A percentile compares a stretch with the other conserved stretches of the same genome.
phyloP scores from a whole-genome alignment of 345 rosid species.

The Syzygium oleosum region DNA sequence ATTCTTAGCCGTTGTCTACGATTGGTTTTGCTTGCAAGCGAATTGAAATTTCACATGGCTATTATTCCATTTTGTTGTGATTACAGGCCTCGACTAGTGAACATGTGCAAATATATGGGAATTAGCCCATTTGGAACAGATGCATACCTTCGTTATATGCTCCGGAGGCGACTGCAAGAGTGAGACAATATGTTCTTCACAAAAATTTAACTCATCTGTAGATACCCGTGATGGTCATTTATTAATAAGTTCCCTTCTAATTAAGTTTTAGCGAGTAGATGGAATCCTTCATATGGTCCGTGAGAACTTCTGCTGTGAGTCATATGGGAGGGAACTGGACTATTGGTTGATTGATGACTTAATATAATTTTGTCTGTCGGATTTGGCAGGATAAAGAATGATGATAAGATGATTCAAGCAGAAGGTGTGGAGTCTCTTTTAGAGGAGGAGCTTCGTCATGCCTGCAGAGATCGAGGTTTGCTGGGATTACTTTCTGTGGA shows the following conservation, averaged over 20 bases:
- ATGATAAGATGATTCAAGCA: slow-evolving; percentile 87
- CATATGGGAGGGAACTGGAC: background rate
- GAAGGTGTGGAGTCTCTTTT: slow-evolving; percentile 94
- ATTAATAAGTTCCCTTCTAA: background rate
- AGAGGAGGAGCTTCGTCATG: slow-evolving; percentile 89
- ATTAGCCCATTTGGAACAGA: slow-evolving; percentile 91
- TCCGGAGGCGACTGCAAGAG: slow-evolving; percentile 82
- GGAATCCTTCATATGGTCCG: background rate
- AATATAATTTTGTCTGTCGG: background rate
- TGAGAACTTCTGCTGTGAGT: background rate
- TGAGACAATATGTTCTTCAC: slow-evolving; percentile 20
- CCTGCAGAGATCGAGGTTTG: slow-evolving; percentile 90
- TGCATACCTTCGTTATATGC: slow-evolving; percentile 91
- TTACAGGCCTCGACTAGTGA: slow-evolving; percentile 84
- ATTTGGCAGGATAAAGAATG: slow-evolving; percentile 71
- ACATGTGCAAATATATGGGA: slow-evolving; percentile 99
- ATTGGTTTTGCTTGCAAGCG: background rate
- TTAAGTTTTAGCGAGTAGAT: background rate
- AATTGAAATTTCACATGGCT: background rate
- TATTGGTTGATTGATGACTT: background rate
- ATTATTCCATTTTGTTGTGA: slow-evolving; percentile 7
- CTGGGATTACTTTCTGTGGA: slow-evolving; percentile 87
- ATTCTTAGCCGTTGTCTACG: background rate
- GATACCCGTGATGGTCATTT: background rate
- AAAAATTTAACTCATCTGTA: background rate